Evolutionary conservation across 768 basidiomycete genomes (phyloP).

Genomic region (Kwoniella sp.): DNA sequence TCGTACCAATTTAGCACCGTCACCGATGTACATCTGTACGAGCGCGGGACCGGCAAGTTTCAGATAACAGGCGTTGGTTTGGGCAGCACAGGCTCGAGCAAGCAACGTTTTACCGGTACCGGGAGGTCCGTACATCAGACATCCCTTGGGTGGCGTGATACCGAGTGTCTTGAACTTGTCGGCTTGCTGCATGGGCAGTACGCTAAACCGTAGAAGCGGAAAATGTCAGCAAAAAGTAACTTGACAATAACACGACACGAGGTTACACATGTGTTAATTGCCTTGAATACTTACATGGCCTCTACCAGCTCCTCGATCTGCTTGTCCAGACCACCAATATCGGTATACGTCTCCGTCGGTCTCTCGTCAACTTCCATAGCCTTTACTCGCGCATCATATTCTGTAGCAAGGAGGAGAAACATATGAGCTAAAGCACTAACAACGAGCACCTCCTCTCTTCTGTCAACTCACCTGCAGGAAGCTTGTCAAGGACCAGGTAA

Average conservation of each 20-base stretch:
- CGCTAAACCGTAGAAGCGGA: constrained; percentile 52
- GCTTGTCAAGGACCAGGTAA: constrained; percentile 90
- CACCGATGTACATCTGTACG: constrained; percentile 99
- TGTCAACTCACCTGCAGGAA: constrained; percentile 68
- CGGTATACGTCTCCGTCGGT: constrained; percentile 92
- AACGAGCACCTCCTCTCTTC: too few species aligned
- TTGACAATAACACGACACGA: too few species aligned
- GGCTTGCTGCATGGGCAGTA: constrained; percentile 96
- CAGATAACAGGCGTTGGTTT: constrained; percentile 96
- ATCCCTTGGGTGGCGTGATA: constrained; percentile 96
- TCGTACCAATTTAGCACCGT: constrained; percentile 96
- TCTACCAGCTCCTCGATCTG: constrained; percentile 99
- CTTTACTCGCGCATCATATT: constrained; percentile 97
- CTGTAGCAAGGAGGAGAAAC: constrained; percentile 56
- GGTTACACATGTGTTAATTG: neutral
- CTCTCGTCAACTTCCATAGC: constrained; percentile 99
- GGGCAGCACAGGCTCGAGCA: constrained; percentile 95
- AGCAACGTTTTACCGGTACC: constrained; percentile 97
- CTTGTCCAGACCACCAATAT: constrained; percentile 95
- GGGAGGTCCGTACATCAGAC: constrained; percentile 97
- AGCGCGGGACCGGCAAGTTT: constrained; percentile 96
- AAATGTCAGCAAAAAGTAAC: too few species aligned
- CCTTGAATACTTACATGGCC: constrained; percentile 64
- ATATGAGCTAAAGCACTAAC: neutral
- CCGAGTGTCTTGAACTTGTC: constrained; percentile 99